Conservation (phyloP, 495 filamentous ascomycete species). For the Xanthoparmelia taractica region DNA sequence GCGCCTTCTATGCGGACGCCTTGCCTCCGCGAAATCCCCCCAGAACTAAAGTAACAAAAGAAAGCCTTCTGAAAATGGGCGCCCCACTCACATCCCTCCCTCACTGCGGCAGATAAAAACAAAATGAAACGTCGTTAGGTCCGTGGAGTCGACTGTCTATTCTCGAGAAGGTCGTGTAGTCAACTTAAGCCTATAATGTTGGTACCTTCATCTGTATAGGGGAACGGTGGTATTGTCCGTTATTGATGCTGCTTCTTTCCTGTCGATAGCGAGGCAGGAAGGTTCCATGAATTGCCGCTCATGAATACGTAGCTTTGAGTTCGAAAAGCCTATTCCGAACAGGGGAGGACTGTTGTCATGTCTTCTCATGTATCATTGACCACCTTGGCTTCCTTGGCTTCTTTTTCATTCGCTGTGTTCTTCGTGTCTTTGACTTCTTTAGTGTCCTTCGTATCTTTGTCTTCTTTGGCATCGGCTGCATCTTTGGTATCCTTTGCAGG, state of each 20-base stretch:
- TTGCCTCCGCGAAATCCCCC: slow-evolving; percentile 5
- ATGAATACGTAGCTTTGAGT: background rate
- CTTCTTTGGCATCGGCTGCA: slow-evolving; percentile 4
- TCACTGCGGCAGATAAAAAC: background rate
- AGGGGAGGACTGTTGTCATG: background rate
- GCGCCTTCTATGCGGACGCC: background rate
- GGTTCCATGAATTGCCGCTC: background rate
- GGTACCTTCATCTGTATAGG: background rate
- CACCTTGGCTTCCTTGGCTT: background rate
- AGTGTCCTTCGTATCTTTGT: background rate
- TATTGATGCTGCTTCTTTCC: background rate
- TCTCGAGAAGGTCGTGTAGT: background rate
- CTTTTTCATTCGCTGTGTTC: slow-evolving; percentile 1
- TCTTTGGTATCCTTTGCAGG: slow-evolving; percentile 10
- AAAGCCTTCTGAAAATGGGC: background rate
- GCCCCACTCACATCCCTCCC: background rate
- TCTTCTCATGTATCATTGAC: background rate
- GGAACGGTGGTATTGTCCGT: background rate
- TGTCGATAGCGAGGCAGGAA: background rate
- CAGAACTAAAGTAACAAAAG: background rate
- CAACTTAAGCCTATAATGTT: background rate
- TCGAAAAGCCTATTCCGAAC: background rate
- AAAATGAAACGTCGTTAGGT: background rate
- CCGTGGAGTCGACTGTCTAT: background rate
- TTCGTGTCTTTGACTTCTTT: slow-evolving; percentile 4